Evolutionary conservation across 352 stramenopile species (phyloP).

Genomic region (Phytophthora megakarya): DNA sequence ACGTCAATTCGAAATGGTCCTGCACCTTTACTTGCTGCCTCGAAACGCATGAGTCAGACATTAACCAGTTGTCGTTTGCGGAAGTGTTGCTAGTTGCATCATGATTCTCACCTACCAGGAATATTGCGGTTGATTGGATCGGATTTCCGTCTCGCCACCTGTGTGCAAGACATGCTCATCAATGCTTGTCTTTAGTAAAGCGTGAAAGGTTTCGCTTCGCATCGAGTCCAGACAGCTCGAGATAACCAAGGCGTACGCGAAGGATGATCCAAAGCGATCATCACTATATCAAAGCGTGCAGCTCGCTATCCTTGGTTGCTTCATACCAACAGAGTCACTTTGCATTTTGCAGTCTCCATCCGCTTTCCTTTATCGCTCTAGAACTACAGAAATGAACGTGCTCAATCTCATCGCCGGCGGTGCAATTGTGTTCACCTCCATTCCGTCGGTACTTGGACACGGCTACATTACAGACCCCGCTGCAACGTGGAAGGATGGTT

Average conservation of each 20-base stretch:
- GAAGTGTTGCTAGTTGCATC: background rate
- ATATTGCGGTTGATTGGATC: background rate
- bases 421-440: conserved; percentile 11
- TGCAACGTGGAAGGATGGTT: conserved; percentile 42
- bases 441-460: conserved; percentile 27
- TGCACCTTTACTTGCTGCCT: conserved; percentile 7
- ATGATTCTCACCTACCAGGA: background rate
- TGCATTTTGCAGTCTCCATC: conserved; percentile 23
- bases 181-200: background rate
- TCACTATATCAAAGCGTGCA: background rate
- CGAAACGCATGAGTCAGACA: too few species aligned
- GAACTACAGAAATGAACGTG: conserved; percentile 28
- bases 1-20: conserved; percentile 1
- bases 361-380: background rate
- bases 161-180: conserved; percentile 20
- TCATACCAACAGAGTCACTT: background rate
- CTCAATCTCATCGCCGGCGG: conserved; percentile 15
- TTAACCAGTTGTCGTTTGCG: background rate
- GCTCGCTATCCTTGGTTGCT: too few species aligned
- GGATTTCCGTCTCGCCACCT: conserved; percentile 25
- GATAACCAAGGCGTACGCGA: background rate
- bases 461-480: conserved; percentile 51
- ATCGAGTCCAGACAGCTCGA: conserved; percentile 1
- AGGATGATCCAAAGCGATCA: conserved; percentile 17
- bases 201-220: conserved; percentile 3